Evolutionary conservation across 2,329 filamentous ascomycete species (phyloP), one percentile per base, ranked within the genome.

Genomic region (Fusarium albosuccineum): DNA sequence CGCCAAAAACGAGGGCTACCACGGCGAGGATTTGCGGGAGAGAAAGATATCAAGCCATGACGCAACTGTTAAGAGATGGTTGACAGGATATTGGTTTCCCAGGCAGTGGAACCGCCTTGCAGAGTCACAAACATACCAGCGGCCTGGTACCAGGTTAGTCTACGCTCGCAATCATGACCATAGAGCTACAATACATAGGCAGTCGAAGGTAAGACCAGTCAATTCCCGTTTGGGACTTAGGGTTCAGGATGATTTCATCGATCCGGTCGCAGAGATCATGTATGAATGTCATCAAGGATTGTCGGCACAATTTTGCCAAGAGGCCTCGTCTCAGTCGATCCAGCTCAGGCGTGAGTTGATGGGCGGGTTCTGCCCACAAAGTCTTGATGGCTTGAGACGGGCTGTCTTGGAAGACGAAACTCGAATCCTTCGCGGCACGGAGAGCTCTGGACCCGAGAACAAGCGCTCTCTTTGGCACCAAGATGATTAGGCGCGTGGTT

Each of bases 221-320:
- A 68, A 58, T 55, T 42, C 33, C 46, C 26, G 26, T 17, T 49
- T 33, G n/a, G 42, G 34, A 40, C 33, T 64, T 66, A 52, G 48
- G 48, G 57, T 66, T 53, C 30, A 50, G 42, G 14, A 56, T 68
- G 65, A 68, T 53, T 57, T 62, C 57, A 66, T 68, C 29, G 29
- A 36, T 17, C 33, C n/a, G 41, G 33, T n/a, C 8, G 42, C 9
- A n/a, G 34, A 40, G 34, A 27, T 37, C 27, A 29, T 40, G 34
- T 39, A 44, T 36, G 16, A 44, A 36, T 27, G 40, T 17, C 39
- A 44, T 27, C 30, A 6, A 29, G 29, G 37, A 27, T 29, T 17
- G 13, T 29, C n/a, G 22, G 11, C 26, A 30, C 10, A 22, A 27
- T 36, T 45, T n/a, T 45, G 52, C 52, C 52, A 56, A 56, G 52